Evolutionary conservation across 2,329 filamentous ascomycete genomes (phyloP).

Genomic region (Cladosporium sp.): DNA sequence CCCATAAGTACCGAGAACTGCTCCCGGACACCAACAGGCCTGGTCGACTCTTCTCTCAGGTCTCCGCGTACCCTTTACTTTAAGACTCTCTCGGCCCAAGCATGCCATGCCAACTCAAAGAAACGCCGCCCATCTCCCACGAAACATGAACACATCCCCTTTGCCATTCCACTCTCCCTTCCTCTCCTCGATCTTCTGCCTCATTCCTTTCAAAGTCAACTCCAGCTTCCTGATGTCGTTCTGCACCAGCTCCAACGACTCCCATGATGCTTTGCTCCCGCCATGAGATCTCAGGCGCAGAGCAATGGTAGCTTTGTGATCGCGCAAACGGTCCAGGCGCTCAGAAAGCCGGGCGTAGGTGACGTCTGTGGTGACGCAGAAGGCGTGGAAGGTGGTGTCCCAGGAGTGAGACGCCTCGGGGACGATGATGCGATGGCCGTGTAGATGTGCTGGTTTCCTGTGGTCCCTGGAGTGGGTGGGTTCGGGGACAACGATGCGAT

Average conservation of each 20-base stretch:
- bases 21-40: too few relatives aligned
- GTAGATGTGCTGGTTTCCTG: too few relatives aligned
- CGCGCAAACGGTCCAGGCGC: neutral
- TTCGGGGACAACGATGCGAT: too few relatives aligned
- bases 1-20: too few relatives aligned
- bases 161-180: conserved; percentile 42
- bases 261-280: conserved; percentile 47
- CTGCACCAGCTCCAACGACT: conserved; percentile 40
- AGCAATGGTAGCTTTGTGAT: neutral
- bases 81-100: too few relatives aligned
- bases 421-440: neutral
- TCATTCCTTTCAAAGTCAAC: conserved; percentile 69
- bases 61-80: too few relatives aligned
- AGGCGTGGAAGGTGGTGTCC: neutral
- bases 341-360: neutral
- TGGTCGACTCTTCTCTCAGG: neutral
- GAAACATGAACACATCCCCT: neutral
- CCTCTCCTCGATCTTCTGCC: conserved; percentile 70
- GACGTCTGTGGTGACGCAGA: neutral
- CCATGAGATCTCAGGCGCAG: conserved; percentile 62
- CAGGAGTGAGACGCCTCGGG: neutral
- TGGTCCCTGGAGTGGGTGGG: too few relatives aligned
- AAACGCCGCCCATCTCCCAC: neutral
- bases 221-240: conserved; percentile 54
- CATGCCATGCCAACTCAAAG: neutral